phyloP scores from a whole-genome alignment of 176 grass and related monocot genomes.

The Saccharum spontaneum region DNA sequence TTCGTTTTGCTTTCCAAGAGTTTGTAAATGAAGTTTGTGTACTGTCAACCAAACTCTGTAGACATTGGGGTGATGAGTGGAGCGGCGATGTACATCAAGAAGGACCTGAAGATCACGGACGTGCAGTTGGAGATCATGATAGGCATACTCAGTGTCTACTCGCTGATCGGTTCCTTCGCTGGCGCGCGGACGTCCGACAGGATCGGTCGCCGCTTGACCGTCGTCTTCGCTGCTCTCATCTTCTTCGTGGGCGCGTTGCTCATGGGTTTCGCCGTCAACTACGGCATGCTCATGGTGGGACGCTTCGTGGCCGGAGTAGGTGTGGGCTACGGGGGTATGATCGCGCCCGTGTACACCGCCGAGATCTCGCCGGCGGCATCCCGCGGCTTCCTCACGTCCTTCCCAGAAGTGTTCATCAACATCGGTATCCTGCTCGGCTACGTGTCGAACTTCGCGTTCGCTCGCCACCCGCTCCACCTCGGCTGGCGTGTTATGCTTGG shows the following conservation, averaged over 20 bases:
- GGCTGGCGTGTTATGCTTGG: too few relatives aligned
- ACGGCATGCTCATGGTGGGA: slow-evolving; percentile 69
- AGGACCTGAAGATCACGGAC: slow-evolving; percentile 55
- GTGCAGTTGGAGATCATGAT: slow-evolving; percentile 57
- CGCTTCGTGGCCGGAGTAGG: slow-evolving; percentile 85
- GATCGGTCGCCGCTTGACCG: slow-evolving; percentile 74
- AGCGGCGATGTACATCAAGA: slow-evolving; percentile 62
- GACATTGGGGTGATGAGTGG: slow-evolving; percentile 25
- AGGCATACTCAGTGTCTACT: slow-evolving; percentile 74
- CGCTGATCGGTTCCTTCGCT: slow-evolving; percentile 65
- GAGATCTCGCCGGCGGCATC: slow-evolving; percentile 39
- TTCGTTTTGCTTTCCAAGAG: slow-evolving; percentile 1
- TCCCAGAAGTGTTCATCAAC: too few relatives aligned
- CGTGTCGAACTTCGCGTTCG: too few relatives aligned
- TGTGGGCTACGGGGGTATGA: slow-evolving; percentile 75
- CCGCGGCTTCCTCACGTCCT: too few relatives aligned
- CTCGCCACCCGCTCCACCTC: too few relatives aligned
- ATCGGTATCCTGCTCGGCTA: too few relatives aligned
- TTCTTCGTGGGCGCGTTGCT: slow-evolving; percentile 70
- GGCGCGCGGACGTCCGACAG: slow-evolving; percentile 67
- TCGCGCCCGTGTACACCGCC: slow-evolving; percentile 79
- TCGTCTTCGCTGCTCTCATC: slow-evolving; percentile 67
- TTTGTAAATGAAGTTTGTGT: not conserved
- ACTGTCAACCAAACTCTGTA: not conserved
- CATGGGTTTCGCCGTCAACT: slow-evolving; percentile 75